These are phyloP conservation scores for Colletotrichum lini DNA, from an alignment of 2,329 filamentous ascomycete genomes.

Conservation along the genomic window DNA sequence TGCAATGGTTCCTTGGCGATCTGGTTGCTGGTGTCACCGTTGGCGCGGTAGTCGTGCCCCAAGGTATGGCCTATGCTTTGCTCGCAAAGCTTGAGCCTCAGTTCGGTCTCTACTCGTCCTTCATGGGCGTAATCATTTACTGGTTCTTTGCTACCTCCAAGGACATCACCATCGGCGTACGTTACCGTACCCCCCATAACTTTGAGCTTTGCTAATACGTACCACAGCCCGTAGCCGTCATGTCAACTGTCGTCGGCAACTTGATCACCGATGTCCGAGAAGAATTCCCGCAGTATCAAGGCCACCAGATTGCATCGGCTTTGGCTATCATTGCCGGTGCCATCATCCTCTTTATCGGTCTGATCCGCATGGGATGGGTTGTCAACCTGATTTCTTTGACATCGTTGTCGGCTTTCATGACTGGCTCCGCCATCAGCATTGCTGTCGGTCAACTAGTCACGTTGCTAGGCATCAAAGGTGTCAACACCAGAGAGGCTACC, in stretches of 20 bases:
- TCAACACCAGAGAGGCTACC: conserved; percentile 83
- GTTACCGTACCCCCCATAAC: conserved; percentile 51
- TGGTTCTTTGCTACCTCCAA: conserved; percentile 99
- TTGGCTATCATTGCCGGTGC: conserved; percentile 83
- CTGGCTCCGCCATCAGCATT: conserved; percentile 93
- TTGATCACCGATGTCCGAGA: conserved; percentile 77
- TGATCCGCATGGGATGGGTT: conserved; percentile 87
- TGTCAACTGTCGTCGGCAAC: conserved; percentile 91
- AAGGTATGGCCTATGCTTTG: conserved; percentile 95
- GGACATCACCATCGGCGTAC: conserved; percentile 95
- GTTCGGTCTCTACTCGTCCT: conserved; percentile 94
- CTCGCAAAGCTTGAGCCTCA: conserved; percentile 85
- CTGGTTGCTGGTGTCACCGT: conserved; percentile 80
- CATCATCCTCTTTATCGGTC: conserved; percentile 84
- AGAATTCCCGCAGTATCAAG: conserved; percentile 69
- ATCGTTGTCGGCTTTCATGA: conserved; percentile 96
- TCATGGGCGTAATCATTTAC: conserved; percentile 94
- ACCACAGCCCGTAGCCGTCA: conserved; percentile 87
- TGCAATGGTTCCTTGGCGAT: conserved; percentile 91
- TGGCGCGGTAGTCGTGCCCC: conserved; percentile 85
- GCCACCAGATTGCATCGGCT: conserved; percentile 81
- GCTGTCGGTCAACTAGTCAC: conserved; percentile 85
- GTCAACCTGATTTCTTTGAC: conserved; percentile 94
- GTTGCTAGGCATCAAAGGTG: conserved; percentile 83
- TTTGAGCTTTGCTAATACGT: conserved; percentile 23